These are phyloP conservation scores for Mikania micrantha DNA, from an alignment of 129 eudicot genomes.

Conservation along the genomic window DNA sequence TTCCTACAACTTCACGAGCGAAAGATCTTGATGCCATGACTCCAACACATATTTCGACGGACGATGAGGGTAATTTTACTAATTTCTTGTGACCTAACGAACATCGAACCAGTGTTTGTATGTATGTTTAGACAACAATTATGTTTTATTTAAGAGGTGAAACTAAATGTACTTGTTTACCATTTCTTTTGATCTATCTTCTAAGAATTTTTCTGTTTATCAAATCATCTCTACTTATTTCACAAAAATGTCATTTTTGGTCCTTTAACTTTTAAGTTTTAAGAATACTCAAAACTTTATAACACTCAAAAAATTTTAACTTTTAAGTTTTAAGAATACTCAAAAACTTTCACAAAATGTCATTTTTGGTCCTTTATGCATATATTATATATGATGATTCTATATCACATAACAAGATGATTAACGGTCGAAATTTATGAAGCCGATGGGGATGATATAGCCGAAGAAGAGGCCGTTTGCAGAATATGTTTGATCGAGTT, in stretches of 20 bases:
- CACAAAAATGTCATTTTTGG: too few species aligned
- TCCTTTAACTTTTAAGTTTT: too few species aligned
- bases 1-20: conserved; percentile 46
- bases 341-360: too few species aligned
- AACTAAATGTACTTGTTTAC: too few species aligned
- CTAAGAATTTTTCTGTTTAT: too few species aligned
- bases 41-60: conserved; percentile 18
- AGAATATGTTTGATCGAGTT: conserved; percentile 85
- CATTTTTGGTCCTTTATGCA: too few species aligned
- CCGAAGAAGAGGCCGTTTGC: conserved; percentile 96
- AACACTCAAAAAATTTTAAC: too few species aligned
- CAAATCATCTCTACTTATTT: too few species aligned
- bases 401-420: background rate
- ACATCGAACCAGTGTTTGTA: background rate
- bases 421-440: conserved; percentile 4
- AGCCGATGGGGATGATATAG: conserved; percentile 70
- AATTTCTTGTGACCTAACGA: background rate
- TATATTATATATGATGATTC: too few species aligned
- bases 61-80: conserved; percentile 41
- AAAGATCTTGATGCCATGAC: conserved; percentile 33
- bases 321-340: too few species aligned
- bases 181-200: too few species aligned
- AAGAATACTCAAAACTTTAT: too few species aligned
- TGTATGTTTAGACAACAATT: background rate
- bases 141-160: background rate